These are phyloP conservation scores for Sphagnum magellanicum DNA, from an alignment of 228 moss, liverwort and hornwort species.

Conservation along the genomic window DNA sequence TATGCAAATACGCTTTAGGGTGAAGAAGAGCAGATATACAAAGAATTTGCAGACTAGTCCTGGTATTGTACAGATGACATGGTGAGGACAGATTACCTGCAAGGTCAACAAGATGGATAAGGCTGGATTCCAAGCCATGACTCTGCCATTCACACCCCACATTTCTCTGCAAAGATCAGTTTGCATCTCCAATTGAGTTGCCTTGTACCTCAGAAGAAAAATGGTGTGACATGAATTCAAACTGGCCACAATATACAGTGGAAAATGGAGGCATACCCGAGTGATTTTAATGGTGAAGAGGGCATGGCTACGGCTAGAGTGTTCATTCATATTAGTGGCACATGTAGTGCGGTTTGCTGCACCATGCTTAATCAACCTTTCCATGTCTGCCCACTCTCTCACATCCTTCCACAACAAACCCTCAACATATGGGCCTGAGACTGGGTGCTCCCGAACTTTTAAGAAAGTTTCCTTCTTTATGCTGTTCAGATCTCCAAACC, in stretches of 20 bases:
- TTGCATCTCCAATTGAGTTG: background rate
- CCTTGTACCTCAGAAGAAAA: background rate
- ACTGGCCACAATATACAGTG: background rate
- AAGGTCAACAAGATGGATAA: constrained; percentile 58
- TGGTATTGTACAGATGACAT: too few relatives aligned
- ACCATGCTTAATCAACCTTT: constrained; percentile 44
- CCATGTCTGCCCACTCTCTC: constrained; percentile 40
- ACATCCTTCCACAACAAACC: constrained; percentile 58
- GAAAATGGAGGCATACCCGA: constrained; percentile 14
- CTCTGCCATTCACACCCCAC: constrained; percentile 10
- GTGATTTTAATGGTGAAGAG: constrained; percentile 52
- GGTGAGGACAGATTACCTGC: constrained; percentile 21
- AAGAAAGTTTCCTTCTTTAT: constrained; percentile 26
- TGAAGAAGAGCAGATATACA: too few relatives aligned
- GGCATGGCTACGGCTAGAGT: constrained; percentile 52
- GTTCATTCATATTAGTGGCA: constrained; percentile 47
- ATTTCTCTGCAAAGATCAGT: constrained; percentile 2
- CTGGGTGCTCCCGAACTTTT: constrained; percentile 49
- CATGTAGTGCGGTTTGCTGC: constrained; percentile 39
- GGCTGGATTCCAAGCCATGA: constrained; percentile 28
- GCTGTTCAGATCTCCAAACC: constrained; percentile 13
- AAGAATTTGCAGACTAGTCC: too few relatives aligned
- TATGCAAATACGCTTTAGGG: too few relatives aligned
- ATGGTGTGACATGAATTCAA: background rate
- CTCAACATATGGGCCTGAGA: constrained; percentile 54